A percentile compares a stretch with the other conserved stretches of the same genome.
Conservation (phyloP, 495 filamentous ascomycete species). For the Penicilliopsis zonata region DNA sequence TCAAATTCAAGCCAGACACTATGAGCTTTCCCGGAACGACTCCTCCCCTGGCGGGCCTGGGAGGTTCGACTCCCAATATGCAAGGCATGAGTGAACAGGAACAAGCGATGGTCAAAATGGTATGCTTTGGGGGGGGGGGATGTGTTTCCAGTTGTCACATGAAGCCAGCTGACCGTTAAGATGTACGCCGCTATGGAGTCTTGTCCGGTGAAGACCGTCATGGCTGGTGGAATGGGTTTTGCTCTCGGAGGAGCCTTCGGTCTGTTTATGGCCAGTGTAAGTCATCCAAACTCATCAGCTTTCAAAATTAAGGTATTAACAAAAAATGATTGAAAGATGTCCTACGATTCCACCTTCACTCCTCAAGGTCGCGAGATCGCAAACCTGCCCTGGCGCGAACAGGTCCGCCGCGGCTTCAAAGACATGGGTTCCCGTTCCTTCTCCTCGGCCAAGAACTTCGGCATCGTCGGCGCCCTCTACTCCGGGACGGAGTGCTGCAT, state of each 20-base stretch:
- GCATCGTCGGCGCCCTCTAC: constrained; percentile 79
- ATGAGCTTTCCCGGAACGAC: constrained; percentile 38
- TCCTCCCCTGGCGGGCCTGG: constrained; percentile 14
- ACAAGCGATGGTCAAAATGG: constrained; percentile 40
- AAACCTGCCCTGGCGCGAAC: constrained; percentile 67
- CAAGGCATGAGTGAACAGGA: constrained; percentile 41
- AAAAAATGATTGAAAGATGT: too few relatives aligned
- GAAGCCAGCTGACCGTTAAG: constrained; percentile 24
- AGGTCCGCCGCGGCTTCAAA: constrained; percentile 72
- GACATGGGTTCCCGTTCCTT: constrained; percentile 84
- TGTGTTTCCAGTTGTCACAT: background rate
- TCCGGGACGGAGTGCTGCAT: constrained; percentile 91
- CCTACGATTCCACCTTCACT: constrained; percentile 73
- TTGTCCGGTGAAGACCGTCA: constrained; percentile 70
- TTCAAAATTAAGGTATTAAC: constrained; percentile 6
- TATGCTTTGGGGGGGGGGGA: constrained; percentile 23
- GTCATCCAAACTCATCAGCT: constrained; percentile 20
- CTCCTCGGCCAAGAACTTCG: constrained; percentile 90
- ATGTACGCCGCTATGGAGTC: constrained; percentile 80
- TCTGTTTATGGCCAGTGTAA: constrained; percentile 85
- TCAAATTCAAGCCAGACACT: constrained; percentile 1
- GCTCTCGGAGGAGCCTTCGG: constrained; percentile 87
- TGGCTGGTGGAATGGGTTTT: constrained; percentile 80
- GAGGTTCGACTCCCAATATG: constrained; percentile 11
- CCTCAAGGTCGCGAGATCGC: constrained; percentile 49